These are phyloP conservation scores for Lactarius sanguifluus DNA, from an alignment of 768 basidiomycete genomes.

Conservation along the genomic window DNA sequence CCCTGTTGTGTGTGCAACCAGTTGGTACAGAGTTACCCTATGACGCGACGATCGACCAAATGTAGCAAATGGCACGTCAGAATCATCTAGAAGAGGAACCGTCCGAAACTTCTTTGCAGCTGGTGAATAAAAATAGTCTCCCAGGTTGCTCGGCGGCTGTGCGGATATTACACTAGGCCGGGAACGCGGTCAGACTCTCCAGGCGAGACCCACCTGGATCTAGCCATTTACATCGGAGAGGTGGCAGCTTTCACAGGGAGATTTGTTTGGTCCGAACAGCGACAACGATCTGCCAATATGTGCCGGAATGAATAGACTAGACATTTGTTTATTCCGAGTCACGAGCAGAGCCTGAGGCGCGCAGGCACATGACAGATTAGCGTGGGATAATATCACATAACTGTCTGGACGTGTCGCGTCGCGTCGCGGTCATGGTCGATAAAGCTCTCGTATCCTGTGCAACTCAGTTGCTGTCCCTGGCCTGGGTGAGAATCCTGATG, in stretches of 20 bases:
- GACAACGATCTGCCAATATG: neutral
- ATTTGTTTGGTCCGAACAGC: neutral
- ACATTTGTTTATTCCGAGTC: no score
- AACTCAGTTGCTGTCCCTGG: neutral
- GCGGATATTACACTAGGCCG: neutral
- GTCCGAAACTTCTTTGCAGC: neutral
- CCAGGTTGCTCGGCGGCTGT: neutral
- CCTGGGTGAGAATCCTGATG: slow-evolving; percentile 14
- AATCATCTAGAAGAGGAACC: neutral
- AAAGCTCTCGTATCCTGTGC: neutral
- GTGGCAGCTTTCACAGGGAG: neutral
- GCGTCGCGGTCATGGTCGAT: slow-evolving; percentile 16
- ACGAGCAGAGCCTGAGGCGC: neutral
- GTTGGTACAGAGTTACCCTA: neutral
- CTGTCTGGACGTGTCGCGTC: slow-evolving; percentile 21
- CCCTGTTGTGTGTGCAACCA: neutral
- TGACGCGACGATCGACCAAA: neutral
- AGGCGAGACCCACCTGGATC: neutral
- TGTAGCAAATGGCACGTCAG: neutral
- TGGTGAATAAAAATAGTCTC: neutral
- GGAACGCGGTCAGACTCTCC: no score
- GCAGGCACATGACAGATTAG: neutral
- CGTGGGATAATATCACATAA: slow-evolving; percentile 11
- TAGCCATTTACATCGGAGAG: neutral
- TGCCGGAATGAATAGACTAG: no score